Evolutionary conservation across 1,284 basidiomycete species (phyloP), one percentile per base, ranked within the genome.

Genomic region (Rhodotorula glutinis): DNA sequence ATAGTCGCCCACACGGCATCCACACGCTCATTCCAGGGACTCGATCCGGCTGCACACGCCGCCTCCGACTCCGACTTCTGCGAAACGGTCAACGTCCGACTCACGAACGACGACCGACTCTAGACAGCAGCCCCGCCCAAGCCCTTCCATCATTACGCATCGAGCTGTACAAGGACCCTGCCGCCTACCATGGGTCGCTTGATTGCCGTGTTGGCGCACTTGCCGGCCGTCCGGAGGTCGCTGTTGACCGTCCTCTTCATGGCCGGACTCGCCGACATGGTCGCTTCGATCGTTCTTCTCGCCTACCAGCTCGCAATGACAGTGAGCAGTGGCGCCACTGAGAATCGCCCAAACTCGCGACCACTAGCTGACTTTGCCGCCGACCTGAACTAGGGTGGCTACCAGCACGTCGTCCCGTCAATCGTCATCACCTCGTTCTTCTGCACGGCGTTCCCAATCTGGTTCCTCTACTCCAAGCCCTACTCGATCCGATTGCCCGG

Each of bases 1-100:
- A 27, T 30, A 67, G 55, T 57, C 66, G 66, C 66, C 66, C 62
- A 67, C 66, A 60, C 66, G 66, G 66, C 62, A 67, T 29, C 21
- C 53, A 4, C 33, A 10, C 57, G 17, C 49, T 44, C 43, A 10
- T 43, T 44, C 21, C 11, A 38, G 33, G 11, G 7, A 7, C 33
- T 38, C 33, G 33, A 40, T 30, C 7, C 53, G 4, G 21, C 46
- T 27, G 27, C 25, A 21, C 47, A 3, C 29, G 11, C 40, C 25
- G 10, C 33, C 27, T 43, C n/a, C 25, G n/a, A 23, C 17, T 10
- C 33, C 33, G 10, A 14, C 61, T 29, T 13, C 14, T 38, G 27
- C 27, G n/a, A 44, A 25, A 17, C 41, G 41, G 9, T 16, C 43
- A 16, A 44, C 7, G 14, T 16, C 53, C 17, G 17, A 19, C 46